Evolutionary conservation across 345 rosid species (phyloP).

Genomic region (Gossypium longicalyx): DNA sequence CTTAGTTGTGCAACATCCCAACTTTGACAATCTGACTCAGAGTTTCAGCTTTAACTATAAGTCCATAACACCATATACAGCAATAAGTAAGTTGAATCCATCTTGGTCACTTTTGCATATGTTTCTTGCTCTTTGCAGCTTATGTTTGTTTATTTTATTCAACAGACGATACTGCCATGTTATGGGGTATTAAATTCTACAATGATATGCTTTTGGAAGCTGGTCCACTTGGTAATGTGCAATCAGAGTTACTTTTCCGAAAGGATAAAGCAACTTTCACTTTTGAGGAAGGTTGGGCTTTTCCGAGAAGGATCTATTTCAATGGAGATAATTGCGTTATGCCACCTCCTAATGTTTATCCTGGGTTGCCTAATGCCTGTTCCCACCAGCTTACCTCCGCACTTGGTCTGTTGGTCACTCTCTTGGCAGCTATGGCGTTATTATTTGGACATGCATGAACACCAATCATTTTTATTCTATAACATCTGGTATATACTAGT

Average conservation of each 20-base stretch:
- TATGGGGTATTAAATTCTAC: constrained; percentile 75
- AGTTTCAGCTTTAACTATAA: constrained; percentile 69
- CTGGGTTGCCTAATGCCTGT: constrained; percentile 73
- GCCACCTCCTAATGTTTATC: constrained; percentile 84
- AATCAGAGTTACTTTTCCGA: constrained; percentile 75
- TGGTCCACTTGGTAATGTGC: constrained; percentile 74
- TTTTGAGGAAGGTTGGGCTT: constrained; percentile 85
- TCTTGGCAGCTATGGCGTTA: constrained; percentile 38
- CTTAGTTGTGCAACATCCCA: constrained; percentile 78
- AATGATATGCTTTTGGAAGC: constrained; percentile 78
- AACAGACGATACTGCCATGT: constrained; percentile 80
- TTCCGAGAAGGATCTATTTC: constrained; percentile 82
- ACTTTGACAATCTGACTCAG: constrained; percentile 66
- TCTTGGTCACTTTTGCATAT: not conserved
- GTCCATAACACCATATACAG: constrained; percentile 52
- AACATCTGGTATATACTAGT: not conserved
- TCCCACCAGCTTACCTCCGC: constrained; percentile 25
- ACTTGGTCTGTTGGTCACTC: constrained; percentile 21
- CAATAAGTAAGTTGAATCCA: constrained; percentile 53
- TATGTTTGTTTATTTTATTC: not conserved
- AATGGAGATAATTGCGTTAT: constrained; percentile 85
- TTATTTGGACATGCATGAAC: constrained; percentile 14
- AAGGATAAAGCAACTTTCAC: constrained; percentile 63
- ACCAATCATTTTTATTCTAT: not conserved
- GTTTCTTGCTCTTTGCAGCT: not conserved